These are phyloP conservation scores for Yamadazyma dushanensis DNA, from an alignment of 1,139 yeast species.

Conservation along the genomic window DNA sequence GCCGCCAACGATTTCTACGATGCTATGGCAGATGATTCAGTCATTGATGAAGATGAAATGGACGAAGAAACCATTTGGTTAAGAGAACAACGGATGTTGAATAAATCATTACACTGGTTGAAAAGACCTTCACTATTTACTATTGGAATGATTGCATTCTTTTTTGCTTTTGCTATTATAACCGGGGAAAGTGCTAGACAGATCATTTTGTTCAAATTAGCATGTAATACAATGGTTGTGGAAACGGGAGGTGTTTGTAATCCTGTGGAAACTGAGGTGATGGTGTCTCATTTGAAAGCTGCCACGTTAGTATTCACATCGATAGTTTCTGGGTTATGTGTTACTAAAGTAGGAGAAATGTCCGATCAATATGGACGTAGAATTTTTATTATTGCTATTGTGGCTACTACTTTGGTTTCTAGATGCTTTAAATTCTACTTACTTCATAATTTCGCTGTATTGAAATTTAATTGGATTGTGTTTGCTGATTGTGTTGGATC, in stretches of 20 bases:
- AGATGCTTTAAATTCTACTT: conserved; percentile 26
- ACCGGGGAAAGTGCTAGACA: conserved; percentile 31
- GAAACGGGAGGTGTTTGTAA: conserved; percentile 23
- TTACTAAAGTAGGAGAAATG: conserved; percentile 52
- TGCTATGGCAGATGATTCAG: conserved; percentile 26
- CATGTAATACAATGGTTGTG: conserved; percentile 28
- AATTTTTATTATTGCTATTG: conserved; percentile 38
- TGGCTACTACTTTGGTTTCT: conserved; percentile 26
- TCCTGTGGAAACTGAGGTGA: conserved; percentile 33
- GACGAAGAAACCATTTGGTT: conserved; percentile 42
- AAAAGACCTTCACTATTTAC: conserved; percentile 34
- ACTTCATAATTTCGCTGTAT: conserved; percentile 28
- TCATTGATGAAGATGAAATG: conserved; percentile 24
- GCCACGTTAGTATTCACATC: conserved; percentile 22
- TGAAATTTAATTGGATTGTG: conserved; percentile 32
- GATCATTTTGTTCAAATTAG: conserved; percentile 30
- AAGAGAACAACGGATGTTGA: conserved; percentile 33
- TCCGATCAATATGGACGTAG: conserved; percentile 68
- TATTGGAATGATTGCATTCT: conserved; percentile 27
- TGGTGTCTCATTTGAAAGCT: conserved; percentile 32
- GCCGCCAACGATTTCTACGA: conserved; percentile 34
- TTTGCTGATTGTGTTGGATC: conserved; percentile 39
- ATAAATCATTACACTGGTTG: conserved; percentile 34
- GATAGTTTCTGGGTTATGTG: conserved; percentile 31
- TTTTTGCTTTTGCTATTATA: conserved; percentile 24